Conservation (phyloP, 257 asterid genomes). For the Scutellaria baicalensis region DNA sequence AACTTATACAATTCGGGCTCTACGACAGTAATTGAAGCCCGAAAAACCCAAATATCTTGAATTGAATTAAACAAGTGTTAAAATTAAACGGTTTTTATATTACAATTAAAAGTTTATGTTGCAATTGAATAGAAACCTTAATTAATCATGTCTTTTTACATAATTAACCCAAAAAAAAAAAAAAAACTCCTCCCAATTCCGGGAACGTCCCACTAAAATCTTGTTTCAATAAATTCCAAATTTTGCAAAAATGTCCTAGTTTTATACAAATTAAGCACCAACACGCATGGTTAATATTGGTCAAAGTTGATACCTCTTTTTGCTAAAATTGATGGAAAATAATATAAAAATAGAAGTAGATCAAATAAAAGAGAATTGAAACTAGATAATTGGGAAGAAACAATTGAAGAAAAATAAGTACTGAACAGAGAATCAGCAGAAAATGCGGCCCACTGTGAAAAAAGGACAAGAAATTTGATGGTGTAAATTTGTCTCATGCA, state of each 20-base stretch:
- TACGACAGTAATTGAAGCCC: too few relatives aligned
- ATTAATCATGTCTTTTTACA: too few relatives aligned
- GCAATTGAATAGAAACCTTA: too few relatives aligned
- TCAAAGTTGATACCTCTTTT: conserved; percentile 24
- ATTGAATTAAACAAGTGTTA: too few relatives aligned
- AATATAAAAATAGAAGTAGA: not conserved
- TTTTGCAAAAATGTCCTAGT: not conserved
- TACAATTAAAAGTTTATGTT: too few relatives aligned
- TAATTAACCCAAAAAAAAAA: not conserved
- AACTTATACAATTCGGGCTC: too few relatives aligned
- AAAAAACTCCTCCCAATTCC: not conserved
- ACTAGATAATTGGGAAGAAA: conserved; percentile 17
- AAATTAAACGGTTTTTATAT: too few relatives aligned
- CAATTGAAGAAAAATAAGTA: conserved; percentile 16
- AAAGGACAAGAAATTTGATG: conserved; percentile 16
- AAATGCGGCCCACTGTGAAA: conserved; percentile 19
- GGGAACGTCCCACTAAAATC: not conserved
- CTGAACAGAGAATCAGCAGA: conserved; percentile 21
- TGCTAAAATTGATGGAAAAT: conserved; percentile 13
- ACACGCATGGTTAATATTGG: not conserved
- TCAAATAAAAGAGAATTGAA: conserved; percentile 11
- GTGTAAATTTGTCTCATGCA: conserved; percentile 18
- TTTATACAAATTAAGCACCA: not conserved
- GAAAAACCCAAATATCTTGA: too few relatives aligned
- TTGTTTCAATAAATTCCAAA: not conserved